Evolutionary conservation across 1,284 basidiomycete genomes (phyloP).

Genomic region (Caloboletus firmus): DNA sequence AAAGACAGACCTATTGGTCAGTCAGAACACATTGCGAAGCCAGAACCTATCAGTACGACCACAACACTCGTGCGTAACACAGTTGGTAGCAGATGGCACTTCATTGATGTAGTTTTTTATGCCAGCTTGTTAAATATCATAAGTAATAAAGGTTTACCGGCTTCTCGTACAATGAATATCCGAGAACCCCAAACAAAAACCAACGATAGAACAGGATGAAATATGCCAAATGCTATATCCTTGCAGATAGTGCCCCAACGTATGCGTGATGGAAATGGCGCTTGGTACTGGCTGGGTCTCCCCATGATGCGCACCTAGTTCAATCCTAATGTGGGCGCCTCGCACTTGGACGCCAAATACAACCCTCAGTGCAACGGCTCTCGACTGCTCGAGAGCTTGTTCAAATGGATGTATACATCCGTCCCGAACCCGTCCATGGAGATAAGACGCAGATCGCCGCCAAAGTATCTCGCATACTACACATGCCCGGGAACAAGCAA

Average conservation of each 20-base stretch:
- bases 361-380: conserved; percentile 63
- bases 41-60: too few species aligned
- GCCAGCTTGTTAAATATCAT: conserved; percentile 1
- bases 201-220: neutral
- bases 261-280: neutral
- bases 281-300: neutral
- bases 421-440: conserved; percentile 98
- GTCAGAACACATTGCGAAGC: too few species aligned
- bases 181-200: neutral
- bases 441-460: conserved; percentile 93
- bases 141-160: conserved; percentile 1
- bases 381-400: conserved; percentile 78
- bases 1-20: too few species aligned
- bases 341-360: neutral
- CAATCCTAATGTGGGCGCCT: neutral
- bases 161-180: neutral
- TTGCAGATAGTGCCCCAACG: neutral
- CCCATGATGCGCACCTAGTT: neutral
- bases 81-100: too few species aligned
- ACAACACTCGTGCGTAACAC: too few species aligned
- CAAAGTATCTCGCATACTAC: conserved; percentile 94
- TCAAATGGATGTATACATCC: conserved; percentile 89
- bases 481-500: conserved; percentile 5
- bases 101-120: neutral
- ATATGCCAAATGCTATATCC: neutral